These are phyloP conservation scores for Exophiala bonariae DNA, from an alignment of 2,329 filamentous ascomycete genomes.

Conservation along the genomic window DNA sequence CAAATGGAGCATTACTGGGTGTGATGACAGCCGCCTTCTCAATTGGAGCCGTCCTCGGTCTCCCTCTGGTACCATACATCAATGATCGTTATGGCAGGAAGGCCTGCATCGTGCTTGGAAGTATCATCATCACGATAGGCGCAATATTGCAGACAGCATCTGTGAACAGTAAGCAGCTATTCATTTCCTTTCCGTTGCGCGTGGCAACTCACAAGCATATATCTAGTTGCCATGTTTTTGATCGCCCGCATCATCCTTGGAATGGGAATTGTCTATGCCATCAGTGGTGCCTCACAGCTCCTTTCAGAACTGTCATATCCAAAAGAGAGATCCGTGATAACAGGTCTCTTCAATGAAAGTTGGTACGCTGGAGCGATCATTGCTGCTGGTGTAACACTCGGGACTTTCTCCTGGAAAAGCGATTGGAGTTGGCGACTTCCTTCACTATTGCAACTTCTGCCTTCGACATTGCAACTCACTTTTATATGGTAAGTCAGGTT, in stretches of 20 bases:
- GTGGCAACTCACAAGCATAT: slow-evolving; percentile 3
- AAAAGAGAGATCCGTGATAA: slow-evolving; percentile 49
- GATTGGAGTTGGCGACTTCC: slow-evolving; percentile 62
- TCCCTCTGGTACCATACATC: slow-evolving; percentile 48
- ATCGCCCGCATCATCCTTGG: slow-evolving; percentile 18
- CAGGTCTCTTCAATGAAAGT: slow-evolving; percentile 55
- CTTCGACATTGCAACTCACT: slow-evolving; percentile 55
- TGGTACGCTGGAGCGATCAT: slow-evolving; percentile 55
- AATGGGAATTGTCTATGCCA: slow-evolving; percentile 17
- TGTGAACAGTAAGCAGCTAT: slow-evolving; percentile 13
- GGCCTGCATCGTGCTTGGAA: slow-evolving; percentile 49
- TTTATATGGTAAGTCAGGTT: slow-evolving; percentile 46
- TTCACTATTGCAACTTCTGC: slow-evolving; percentile 65
- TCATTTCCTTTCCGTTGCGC: not conserved
- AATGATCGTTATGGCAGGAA: slow-evolving; percentile 50
- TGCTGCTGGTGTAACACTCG: slow-evolving; percentile 49
- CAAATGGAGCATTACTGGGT: slow-evolving; percentile 13
- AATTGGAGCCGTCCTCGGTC: slow-evolving; percentile 48
- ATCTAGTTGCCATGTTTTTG: slow-evolving; percentile 16
- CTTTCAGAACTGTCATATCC: slow-evolving; percentile 50
- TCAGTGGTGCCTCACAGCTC: slow-evolving; percentile 32
- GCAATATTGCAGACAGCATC: slow-evolving; percentile 37
- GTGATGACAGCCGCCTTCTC: slow-evolving; percentile 29
- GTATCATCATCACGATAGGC: slow-evolving; percentile 48
- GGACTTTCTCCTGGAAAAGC: slow-evolving; percentile 44